Percentiles rank a stretch among this genome's conserved stretches.
Evolutionary conservation across 1,284 basidiomycete species (phyloP).

Genomic region (Psilocybe mexicana): DNA sequence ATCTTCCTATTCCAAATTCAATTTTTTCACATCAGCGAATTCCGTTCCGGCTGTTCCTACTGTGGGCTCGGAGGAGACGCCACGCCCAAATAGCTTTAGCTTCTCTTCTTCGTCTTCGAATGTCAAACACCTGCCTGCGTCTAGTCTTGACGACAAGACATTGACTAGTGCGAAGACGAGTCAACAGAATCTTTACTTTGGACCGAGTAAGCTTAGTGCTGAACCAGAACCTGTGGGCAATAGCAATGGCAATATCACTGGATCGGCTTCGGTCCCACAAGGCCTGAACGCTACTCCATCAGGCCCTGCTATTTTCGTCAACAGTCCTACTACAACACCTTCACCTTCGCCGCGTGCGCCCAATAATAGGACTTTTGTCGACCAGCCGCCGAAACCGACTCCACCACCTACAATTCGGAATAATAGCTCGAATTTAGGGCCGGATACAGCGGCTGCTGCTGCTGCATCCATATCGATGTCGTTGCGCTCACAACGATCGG

Average conservation of each 20-base stretch:
- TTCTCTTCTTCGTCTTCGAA: not conserved
- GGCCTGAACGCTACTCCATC: not conserved
- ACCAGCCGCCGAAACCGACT: constrained; percentile 19
- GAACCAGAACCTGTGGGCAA: constrained; percentile 15
- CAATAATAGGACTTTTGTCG: constrained; percentile 9
- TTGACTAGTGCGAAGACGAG: not conserved
- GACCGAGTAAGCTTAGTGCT: constrained; percentile 5
- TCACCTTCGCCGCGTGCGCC: not conserved
- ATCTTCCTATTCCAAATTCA: constrained; percentile 13
- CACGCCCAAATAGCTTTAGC: constrained; percentile 9
- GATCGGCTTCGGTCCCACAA: constrained; percentile 3
- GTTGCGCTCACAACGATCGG: constrained; percentile 9
- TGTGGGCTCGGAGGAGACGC: constrained; percentile 11
- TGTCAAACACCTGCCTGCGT: not conserved
- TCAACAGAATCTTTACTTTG: constrained; percentile 1
- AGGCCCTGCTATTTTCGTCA: constrained; percentile 3
- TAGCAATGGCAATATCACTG: not conserved
- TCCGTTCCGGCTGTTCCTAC: not conserved
- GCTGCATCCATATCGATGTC: constrained; percentile 6
- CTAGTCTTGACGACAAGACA: constrained; percentile 2
- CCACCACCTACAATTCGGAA: constrained; percentile 17
- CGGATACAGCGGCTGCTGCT: constrained; percentile 1
- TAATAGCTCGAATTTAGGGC: not conserved
- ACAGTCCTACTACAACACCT: not conserved
- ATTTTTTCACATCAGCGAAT: constrained; percentile 1